These are phyloP conservation scores for Naganishia sp. DNA, from an alignment of 1,284 basidiomycete species.

Conservation along the genomic window DNA sequence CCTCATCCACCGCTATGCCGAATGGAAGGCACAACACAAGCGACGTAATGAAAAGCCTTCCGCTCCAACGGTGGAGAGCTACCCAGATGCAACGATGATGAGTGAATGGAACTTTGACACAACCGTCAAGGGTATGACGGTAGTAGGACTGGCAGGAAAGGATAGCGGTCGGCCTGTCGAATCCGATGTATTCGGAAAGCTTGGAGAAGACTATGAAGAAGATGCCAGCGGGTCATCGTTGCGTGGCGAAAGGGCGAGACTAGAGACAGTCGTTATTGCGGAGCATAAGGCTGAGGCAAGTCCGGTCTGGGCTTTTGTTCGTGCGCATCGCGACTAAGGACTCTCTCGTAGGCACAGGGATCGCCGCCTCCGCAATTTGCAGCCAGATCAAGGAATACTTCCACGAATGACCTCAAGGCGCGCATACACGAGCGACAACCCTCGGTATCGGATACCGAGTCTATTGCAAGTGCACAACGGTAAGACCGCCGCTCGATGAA, in stretches of 20 bases:
- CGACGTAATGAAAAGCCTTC: constrained; percentile 58
- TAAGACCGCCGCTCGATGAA: neutral
- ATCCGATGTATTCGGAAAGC: constrained; percentile 36
- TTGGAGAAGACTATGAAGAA: constrained; percentile 19
- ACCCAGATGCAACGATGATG: constrained; percentile 62
- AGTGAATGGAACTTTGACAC: constrained; percentile 93
- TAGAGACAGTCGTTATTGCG: constrained; percentile 19
- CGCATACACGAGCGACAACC: neutral
- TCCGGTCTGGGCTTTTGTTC: neutral
- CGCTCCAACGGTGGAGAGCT: constrained; percentile 64
- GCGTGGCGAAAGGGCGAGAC: constrained; percentile 19
- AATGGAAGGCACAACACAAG: constrained; percentile 59
- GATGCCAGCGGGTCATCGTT: constrained; percentile 12
- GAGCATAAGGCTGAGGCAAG: neutral
- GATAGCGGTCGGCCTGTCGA: constrained; percentile 43
- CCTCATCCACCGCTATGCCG: constrained; percentile 78
- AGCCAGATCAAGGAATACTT: no score
- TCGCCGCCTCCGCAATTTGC: neutral
- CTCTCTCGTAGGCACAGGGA: neutral
- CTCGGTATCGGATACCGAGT: constrained; percentile 13
- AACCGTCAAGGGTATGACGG: constrained; percentile 70
- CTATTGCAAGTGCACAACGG: constrained; percentile 18
- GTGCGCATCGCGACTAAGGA: neutral
- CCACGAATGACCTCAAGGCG: neutral
- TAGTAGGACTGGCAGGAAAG: constrained; percentile 61